phyloP scores from a whole-genome alignment of 1,139 yeast genomes.

The Protomyces pachydermus region DNA sequence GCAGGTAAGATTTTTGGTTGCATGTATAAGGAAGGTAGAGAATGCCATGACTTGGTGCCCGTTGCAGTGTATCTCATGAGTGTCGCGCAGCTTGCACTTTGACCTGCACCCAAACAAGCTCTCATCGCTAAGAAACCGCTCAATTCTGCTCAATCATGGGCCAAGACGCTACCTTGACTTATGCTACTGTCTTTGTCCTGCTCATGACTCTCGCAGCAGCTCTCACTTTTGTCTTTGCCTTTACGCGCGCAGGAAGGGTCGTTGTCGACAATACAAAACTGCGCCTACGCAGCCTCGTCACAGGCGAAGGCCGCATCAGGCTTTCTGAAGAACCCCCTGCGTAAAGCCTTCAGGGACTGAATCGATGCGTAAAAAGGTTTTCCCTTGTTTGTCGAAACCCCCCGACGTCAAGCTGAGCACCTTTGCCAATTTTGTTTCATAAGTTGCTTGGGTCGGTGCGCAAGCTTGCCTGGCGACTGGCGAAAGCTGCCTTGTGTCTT shows the following conservation, averaged over 20 bases:
- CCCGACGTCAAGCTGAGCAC: no score
- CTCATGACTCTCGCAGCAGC: neutral
- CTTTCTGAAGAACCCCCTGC: neutral
- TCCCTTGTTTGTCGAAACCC: no score
- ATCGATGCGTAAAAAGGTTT: no score
- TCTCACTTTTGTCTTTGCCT: slow-evolving; percentile 13
- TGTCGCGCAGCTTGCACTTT: no score
- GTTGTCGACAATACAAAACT: slow-evolving; percentile 14
- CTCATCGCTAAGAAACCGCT: no score
- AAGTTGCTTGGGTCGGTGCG: no score
- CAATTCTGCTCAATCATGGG: no score
- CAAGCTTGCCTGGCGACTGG: no score
- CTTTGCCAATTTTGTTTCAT: no score
- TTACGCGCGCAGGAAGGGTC: slow-evolving; percentile 18
- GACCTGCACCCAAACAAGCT: neutral
- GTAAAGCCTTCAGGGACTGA: neutral
- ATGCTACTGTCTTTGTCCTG: neutral
- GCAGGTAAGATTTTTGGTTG: neutral
- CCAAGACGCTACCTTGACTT: neutral
- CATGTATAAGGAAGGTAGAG: no score
- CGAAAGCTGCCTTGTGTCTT: neutral
- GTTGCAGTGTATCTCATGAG: no score
- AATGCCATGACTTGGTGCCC: neutral
- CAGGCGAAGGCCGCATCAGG: slow-evolving; percentile 16
- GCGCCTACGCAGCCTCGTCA: slow-evolving; percentile 4